Percentiles rank a stretch among this genome's conserved stretches.
phyloP scores from a whole-genome alignment of 805 yeast species.

The Teunomyces funiuensis region DNA sequence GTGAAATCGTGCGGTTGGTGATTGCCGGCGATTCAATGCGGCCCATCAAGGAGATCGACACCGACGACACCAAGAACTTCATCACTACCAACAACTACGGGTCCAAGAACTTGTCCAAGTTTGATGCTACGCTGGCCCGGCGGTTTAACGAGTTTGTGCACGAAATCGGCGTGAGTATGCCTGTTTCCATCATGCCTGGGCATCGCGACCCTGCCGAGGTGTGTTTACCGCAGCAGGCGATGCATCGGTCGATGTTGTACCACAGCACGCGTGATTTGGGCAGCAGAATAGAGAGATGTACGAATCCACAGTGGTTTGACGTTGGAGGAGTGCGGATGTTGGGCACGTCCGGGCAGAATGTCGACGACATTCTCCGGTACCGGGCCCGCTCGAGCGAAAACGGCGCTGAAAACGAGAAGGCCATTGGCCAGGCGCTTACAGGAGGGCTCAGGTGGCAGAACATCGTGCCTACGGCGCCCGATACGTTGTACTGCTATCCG shows the following conservation, averaged over 20 bases:
- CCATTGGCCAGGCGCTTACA: constrained; percentile 55
- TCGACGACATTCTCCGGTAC: constrained; percentile 66
- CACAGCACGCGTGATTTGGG: background rate
- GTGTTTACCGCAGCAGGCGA: constrained; percentile 84
- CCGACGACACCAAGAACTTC: constrained; percentile 27
- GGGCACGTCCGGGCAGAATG: constrained; percentile 83
- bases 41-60: constrained; percentile 22
- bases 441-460: constrained; percentile 70
- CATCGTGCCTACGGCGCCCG: constrained; percentile 93
- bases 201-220: constrained; percentile 79
- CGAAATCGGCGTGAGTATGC: constrained; percentile 56
- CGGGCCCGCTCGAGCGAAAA: constrained; percentile 35
- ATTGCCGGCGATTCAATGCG: constrained; percentile 73
- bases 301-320: constrained; percentile 70
- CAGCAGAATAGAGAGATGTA: constrained; percentile 25
- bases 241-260: constrained; percentile 74
- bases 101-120: constrained; percentile 53
- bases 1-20: constrained; percentile 50
- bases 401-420: constrained; percentile 45
- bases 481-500: constrained; percentile 89
- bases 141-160: constrained; percentile 60
- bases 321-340: constrained; percentile 53
- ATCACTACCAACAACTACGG: constrained; percentile 47
- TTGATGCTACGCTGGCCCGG: constrained; percentile 46
- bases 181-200: constrained; percentile 85